Base-by-base conservation (phyloP, 2,329 filamentous ascomycete genomes). In the Aureobasidium zeae region DNA sequence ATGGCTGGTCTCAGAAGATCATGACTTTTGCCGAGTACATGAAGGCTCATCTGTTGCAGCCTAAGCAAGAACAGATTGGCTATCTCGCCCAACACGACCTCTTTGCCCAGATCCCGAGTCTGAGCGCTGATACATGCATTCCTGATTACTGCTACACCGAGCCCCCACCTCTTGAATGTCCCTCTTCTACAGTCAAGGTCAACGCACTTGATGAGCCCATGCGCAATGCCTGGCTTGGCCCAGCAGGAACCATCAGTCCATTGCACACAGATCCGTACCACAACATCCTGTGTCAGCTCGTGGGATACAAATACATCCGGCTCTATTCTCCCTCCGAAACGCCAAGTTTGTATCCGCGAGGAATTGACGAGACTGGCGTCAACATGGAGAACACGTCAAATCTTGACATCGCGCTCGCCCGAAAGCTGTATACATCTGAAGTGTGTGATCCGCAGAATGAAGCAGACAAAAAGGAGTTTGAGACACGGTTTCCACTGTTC, bases 81-180 rank as follows among this genome's bases (percentile, higher is more conserved):
- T 98, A 98, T 60, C 76, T 98, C 32, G 91, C 91, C 7, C 91
- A 98, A 58, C 86, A 96, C 63, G 79, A 89, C 52, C 74, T 98
- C 25, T 81, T 96, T 54, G 63, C 72, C 0, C 91, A 96, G 58
- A 81, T 98, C 10, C 87, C 88, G 1, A 62, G 70, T 1, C 68
- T 98, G 3, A 73, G 80, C 11, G 69, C 74, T 48, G 89, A 96
- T 61, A 84, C 96, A 44, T 64, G 65, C 17, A 72, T 86, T 10
- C 91, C 89, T 0, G 88, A 96, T 60, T 86, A 84, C 58, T 94
- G 86, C 69, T 94, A 83, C 67, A 76, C 79, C 5, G 62, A 69
- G 2, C 81, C 83, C 0, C 21, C 29, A 33, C n/a, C 52, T 83
- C 15, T 87, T 86, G 0, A 86, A 94, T 59, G 83, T 81, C 57